Evolutionary conservation across 257 asterid species (phyloP).

Genomic region (Cynanchum wilfordii): DNA sequence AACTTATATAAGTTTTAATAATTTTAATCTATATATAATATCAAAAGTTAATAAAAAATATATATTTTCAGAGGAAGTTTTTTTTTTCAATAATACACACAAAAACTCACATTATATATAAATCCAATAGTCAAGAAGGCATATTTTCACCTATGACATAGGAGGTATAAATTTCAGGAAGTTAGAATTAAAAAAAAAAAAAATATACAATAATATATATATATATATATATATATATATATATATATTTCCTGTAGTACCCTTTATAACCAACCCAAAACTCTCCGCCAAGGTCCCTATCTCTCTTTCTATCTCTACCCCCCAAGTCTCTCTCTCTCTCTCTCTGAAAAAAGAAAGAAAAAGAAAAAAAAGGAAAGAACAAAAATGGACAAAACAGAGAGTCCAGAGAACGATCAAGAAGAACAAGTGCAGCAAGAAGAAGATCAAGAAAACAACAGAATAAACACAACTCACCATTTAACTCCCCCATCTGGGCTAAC

Average conservation of each 20-base stretch:
- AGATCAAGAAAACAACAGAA: background rate
- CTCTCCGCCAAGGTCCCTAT: background rate
- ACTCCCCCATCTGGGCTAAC: constrained; percentile 42
- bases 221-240: too few relatives aligned
- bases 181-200: too few relatives aligned
- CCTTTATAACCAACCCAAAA: background rate
- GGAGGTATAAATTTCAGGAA: too few relatives aligned
- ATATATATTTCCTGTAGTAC: background rate
- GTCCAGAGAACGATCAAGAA: constrained; percentile 5
- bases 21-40: too few relatives aligned
- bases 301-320: background rate
- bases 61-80: too few relatives aligned
- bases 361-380: too few relatives aligned
- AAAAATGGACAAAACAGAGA: constrained; percentile 16
- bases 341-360: background rate
- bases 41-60: too few relatives aligned
- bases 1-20: too few relatives aligned
- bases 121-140: too few relatives aligned
- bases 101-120: background rate
- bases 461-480: constrained; percentile 19
- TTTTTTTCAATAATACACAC: too few relatives aligned
- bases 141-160: too few relatives aligned
- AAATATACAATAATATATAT: too few relatives aligned
- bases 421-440: constrained; percentile 1
- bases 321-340: constrained; percentile 4